Percentiles rank a stretch among this genome's conserved stretches.
These are phyloP conservation scores for Cyphellophora attinorum DNA, from an alignment of 2,329 filamentous ascomycete species.

Conservation along the genomic window DNA sequence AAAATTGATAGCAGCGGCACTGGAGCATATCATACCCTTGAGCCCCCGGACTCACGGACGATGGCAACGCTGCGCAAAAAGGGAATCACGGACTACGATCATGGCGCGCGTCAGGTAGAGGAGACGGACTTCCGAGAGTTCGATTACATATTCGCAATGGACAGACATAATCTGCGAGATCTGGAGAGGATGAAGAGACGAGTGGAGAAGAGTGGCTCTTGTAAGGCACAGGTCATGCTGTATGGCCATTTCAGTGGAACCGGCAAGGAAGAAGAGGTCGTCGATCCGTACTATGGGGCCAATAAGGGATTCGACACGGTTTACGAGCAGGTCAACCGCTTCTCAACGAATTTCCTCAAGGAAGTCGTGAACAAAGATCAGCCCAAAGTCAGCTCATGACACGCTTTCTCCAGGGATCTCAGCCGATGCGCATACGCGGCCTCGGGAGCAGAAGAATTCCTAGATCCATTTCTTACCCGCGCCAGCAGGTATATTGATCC, in stretches of 20 bases:
- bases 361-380: constrained; percentile 43
- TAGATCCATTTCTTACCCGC: too few species aligned
- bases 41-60: constrained; percentile 71
- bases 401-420: too few species aligned
- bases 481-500: too few species aligned
- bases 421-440: too few species aligned
- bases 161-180: constrained; percentile 64
- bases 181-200: constrained; percentile 35
- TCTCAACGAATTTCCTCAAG: constrained; percentile 65
- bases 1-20: constrained; percentile 85
- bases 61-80: constrained; percentile 66
- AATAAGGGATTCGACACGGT: constrained; percentile 68
- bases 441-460: too few species aligned
- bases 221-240: constrained; percentile 54
- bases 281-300: constrained; percentile 91
- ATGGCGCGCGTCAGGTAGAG: constrained; percentile 65
- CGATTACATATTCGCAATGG: constrained; percentile 95
- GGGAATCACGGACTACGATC: constrained; percentile 66
- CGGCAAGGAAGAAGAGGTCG: constrained; percentile 56
- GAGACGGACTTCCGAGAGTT: constrained; percentile 70
- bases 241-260: constrained; percentile 73
- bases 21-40: constrained; percentile 72
- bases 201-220: constrained; percentile 26
- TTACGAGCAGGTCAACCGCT: constrained; percentile 74
- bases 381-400: too few species aligned